Base-by-base conservation (phyloP, 495 filamentous ascomycete species). In the Amniculicola lignicola region DNA sequence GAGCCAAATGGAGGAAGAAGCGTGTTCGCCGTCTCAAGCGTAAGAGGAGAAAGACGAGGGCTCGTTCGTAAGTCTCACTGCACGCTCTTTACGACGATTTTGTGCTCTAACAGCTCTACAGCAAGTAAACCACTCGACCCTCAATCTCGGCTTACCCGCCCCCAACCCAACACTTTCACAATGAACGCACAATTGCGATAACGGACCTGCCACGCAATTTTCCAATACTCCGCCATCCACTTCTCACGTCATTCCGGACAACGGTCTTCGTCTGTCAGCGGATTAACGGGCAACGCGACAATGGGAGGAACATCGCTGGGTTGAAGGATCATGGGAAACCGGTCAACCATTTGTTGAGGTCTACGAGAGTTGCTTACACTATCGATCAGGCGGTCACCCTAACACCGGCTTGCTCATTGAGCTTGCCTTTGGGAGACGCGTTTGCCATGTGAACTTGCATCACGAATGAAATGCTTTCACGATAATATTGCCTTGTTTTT, bases 1-100 rank as follows among this genome's bases (percentile, higher is more conserved):
- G 90, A 90, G 89, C 88, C 68, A 96, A 96, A 81, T 96, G 90
- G 90, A 90, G 90, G 83, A 96, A 96, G 88, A 96, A 96, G 90
- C 82, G 91, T 72, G 89, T 94, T 79, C 86, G 91, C 62, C 85
- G 91, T 76, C 87, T 96, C 76, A 96, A 96, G 85, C 84, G 89
- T 74, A 96, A 96, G 90, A 86, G 91, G 75, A 92, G 91, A 89
- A 96, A 96, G 90, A 93, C 90, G 77, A 85, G 91, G 72, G 91
- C 90, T 64, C 79, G 90, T 79, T 86, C 81, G 90, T 95, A 81
- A 78, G 85, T 75, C 53, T 23, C 24, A 9, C 37, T 19, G 23
- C 28, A 16, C 11, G 23, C 14, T 42, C 9, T 5, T 12, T 16
- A 14, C 31, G 14, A 14, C 11, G 21, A 9, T 43, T 42, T 31